Conservation (phyloP, 495 filamentous ascomycete genomes). For the Haplographium delicatum region DNA sequence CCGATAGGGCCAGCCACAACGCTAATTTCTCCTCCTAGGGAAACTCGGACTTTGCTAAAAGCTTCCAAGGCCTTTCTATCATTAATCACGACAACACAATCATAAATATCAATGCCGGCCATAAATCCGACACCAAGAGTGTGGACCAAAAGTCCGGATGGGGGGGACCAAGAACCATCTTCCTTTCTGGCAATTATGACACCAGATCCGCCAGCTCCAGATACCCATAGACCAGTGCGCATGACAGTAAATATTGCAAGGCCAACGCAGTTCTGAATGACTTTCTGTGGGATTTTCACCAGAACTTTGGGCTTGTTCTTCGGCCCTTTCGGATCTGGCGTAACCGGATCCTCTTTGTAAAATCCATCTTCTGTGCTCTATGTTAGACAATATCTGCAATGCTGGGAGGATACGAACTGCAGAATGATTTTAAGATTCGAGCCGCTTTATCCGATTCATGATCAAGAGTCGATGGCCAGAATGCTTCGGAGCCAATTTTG, state of each 20-base stretch:
- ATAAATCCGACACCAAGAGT: slow-evolving; percentile 73
- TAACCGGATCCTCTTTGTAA: slow-evolving; percentile 24
- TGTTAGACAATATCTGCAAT: slow-evolving; percentile 11
- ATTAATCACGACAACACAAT: slow-evolving; percentile 81
- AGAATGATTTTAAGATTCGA: slow-evolving; percentile 73
- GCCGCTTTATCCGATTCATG: slow-evolving; percentile 80
- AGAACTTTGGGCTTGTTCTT: slow-evolving; percentile 60
- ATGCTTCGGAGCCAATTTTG: slow-evolving; percentile 68
- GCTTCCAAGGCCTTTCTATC: slow-evolving; percentile 64
- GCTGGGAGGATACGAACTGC: slow-evolving; percentile 40
- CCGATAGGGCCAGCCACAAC: slow-evolving; percentile 70
- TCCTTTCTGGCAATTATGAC: slow-evolving; percentile 63
- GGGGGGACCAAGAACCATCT: slow-evolving; percentile 72
- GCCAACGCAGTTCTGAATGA: slow-evolving; percentile 70
- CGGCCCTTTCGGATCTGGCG: slow-evolving; percentile 27
- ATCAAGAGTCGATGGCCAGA: slow-evolving; percentile 75
- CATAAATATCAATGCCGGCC: slow-evolving; percentile 77
- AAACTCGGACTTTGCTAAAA: slow-evolving; percentile 68
- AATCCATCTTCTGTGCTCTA: slow-evolving; percentile 37
- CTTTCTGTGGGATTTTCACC: slow-evolving; percentile 68
- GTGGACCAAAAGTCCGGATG: slow-evolving; percentile 69
- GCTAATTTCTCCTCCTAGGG: slow-evolving; percentile 69
- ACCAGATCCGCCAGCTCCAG: slow-evolving; percentile 71
- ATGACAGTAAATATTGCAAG: slow-evolving; percentile 81
- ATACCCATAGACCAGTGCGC: slow-evolving; percentile 73